Base-by-base conservation (phyloP, 306 rosid genomes). In the Dalbergia cultrata region DNA sequence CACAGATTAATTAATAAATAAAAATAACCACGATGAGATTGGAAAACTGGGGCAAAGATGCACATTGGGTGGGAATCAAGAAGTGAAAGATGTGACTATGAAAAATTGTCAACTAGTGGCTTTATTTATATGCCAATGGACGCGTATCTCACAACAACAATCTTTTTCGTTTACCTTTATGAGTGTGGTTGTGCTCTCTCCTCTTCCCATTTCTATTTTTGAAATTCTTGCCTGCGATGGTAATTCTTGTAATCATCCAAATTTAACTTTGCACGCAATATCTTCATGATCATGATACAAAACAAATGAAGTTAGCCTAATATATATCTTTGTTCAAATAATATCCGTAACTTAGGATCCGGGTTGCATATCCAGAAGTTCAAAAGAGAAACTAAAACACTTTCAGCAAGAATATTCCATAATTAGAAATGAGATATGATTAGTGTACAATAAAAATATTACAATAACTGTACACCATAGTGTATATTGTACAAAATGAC, bases 1-100 rank as follows among this genome's bases (percentile, higher is more conserved):
- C 37, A 13, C 35, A 13, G 76, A 71, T 37, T 67, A 57, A 66
- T 81, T 74, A 81, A 73, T 56, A 73, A 66, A 18, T 19, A 44
- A 16, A 52, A 37, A 52, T 81, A 65, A 64, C 37, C 76, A 33
- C 64, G n/a, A 34, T 14, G 84, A 81, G 60, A 41, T 52, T 72
- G 74, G 68, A 57, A 72, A 80, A 45, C 60, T 22, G 70, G 79
- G 53, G 50, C 5, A 31, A 52, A 52, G 64, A 72, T 67, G 22
- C 52, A 73, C 16, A 31, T 50, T 16, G 59, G 69, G 69, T 78
- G 80, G 80, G 80, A 74, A 81, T 74, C 84, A 74, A 74, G 85
- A 82, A 75, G 33, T 81, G 81, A 82, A 75, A 82, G 81, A 82
- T 68, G 81, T 63, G 81, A 82, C 81, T 75, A 49, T 13, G 72